Conservation (phyloP, 106 monocot genomes). For the Dendrobium nobile region DNA sequence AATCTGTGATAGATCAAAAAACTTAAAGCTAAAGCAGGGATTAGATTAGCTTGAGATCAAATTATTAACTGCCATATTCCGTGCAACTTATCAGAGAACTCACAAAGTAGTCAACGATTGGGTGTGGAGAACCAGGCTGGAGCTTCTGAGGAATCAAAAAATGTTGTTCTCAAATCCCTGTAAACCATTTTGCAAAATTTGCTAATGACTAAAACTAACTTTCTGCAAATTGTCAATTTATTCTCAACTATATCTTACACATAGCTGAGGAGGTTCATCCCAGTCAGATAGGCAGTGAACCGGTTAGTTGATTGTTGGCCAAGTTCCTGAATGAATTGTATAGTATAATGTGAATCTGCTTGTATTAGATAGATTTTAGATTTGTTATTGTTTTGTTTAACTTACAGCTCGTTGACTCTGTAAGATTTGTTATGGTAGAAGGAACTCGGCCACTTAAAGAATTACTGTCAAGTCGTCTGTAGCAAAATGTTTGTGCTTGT, state of each 20-base stretch:
- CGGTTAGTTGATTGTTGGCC: slow-evolving; percentile 66
- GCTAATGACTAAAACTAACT: neutral
- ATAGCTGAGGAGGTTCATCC: slow-evolving; percentile 43
- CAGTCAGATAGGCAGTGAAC: slow-evolving; percentile 53
- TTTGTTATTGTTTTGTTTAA: neutral
- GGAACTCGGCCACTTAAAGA: slow-evolving; percentile 58
- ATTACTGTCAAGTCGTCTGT: slow-evolving; percentile 81
- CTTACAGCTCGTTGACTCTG: slow-evolving; percentile 65
- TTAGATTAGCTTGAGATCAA: too few relatives aligned
- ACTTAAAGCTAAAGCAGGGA: too few relatives aligned
- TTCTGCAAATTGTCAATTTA: neutral
- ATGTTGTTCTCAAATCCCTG: slow-evolving; percentile 94
- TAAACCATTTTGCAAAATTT: neutral
- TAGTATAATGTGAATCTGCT: neutral
- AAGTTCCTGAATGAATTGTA: slow-evolving; percentile 45
- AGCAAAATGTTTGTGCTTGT: neutral
- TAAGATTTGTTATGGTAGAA: slow-evolving; percentile 51
- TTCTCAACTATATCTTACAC: slow-evolving; percentile 45
- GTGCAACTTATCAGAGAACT: slow-evolving; percentile 22
- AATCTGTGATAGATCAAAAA: too few relatives aligned
- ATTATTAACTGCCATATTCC: neutral
- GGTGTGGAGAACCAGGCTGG: slow-evolving; percentile 56
- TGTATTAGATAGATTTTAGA: neutral
- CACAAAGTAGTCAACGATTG: slow-evolving; percentile 49
- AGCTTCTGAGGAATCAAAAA: slow-evolving; percentile 40